phyloP scores from a whole-genome alignment of 2,329 filamentous ascomycete species.

The Penicillium sp. region DNA sequence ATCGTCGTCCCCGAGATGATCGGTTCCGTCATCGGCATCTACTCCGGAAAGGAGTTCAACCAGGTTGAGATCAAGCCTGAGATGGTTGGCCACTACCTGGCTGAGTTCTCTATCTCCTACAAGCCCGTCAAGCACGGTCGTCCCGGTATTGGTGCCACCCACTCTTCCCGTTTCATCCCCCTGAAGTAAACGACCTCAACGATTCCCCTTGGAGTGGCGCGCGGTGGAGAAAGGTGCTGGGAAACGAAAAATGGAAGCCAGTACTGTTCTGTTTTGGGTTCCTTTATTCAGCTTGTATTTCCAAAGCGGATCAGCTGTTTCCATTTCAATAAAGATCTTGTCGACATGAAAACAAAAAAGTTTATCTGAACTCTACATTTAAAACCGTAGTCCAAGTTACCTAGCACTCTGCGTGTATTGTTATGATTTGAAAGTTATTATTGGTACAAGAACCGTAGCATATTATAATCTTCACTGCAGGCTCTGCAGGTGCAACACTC shows the following conservation, averaged over 20 bases:
- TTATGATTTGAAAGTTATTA: no score
- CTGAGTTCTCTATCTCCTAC: conserved; percentile 99
- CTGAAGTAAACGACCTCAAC: conserved; percentile 78
- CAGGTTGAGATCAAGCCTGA: conserved; percentile 99
- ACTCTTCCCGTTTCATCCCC: conserved; percentile 99
- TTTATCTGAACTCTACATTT: conserved; percentile 7
- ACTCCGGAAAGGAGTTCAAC: conserved; percentile 99
- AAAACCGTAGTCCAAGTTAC: not conserved
- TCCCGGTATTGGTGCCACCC: conserved; percentile 99
- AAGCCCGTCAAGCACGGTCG: conserved; percentile 99
- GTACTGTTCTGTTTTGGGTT: conserved; percentile 33
- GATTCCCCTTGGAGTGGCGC: conserved; percentile 43
- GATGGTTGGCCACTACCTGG: conserved; percentile 99
- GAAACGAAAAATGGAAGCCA: conserved; percentile 40
- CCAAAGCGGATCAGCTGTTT: conserved; percentile 45
- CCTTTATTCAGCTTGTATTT: conserved; percentile 45
- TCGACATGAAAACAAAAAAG: conserved; percentile 36
- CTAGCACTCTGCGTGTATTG: not conserved
- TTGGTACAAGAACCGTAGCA: not conserved
- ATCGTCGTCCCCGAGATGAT: conserved; percentile 99
- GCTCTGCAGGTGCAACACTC: no score
- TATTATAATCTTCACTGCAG: no score
- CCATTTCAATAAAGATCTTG: conserved; percentile 46
- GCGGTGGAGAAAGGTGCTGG: conserved; percentile 42
- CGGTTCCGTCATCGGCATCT: conserved; percentile 96